Evolutionary conservation across 129 eudicot species (phyloP), one percentile per base, ranked within the genome.

Genomic region (Chrysanthemum seticuspe): DNA sequence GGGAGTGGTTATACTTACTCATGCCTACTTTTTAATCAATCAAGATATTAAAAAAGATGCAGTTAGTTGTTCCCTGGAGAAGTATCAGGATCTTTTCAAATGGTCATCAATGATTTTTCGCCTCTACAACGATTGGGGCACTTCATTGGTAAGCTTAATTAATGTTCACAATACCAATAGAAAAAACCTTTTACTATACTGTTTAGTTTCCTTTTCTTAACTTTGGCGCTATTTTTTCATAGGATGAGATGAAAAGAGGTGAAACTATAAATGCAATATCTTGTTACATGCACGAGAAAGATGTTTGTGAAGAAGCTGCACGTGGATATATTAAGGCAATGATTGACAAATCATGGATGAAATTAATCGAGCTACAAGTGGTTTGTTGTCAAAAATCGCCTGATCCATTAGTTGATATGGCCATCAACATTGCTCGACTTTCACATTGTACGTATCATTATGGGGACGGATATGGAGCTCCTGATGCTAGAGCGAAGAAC

Each of bases 41-140:
- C 61, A 74, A 78, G 68, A 54, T 2, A 54, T 69, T 13, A 74
- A 64, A 3, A 60, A 74, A 45, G 68, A 79, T 53, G 63, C 59
- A 12, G 13, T 47, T 3, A 29, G 25, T 23, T 23, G 36, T 14
- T 14, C 44, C 14, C 66, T 79, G 44, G 69, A 74, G 45, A 79
- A 65, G 40, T 76, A 27, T 67, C 76, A 71, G 25, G 72, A 79
- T 59, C 83, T 83, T 47, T 14, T 83, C 50, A 79, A 77, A 67
- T 83, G 82, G 84, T 87, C 95, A 14, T 80, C 88, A 7, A 52
- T 83, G 69, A 47, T 88, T 76, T 71, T 79, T 53, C 75, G 87
- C 19, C 84, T 83, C 31, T 74, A 70, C 75, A 79, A 79, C 6
- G 83, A 83, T 71, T 60, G 72, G 79, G 87, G 62, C 10, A 79